phyloP scores from a whole-genome alignment of 345 rosid species.

The Physaria fendleri region DNA sequence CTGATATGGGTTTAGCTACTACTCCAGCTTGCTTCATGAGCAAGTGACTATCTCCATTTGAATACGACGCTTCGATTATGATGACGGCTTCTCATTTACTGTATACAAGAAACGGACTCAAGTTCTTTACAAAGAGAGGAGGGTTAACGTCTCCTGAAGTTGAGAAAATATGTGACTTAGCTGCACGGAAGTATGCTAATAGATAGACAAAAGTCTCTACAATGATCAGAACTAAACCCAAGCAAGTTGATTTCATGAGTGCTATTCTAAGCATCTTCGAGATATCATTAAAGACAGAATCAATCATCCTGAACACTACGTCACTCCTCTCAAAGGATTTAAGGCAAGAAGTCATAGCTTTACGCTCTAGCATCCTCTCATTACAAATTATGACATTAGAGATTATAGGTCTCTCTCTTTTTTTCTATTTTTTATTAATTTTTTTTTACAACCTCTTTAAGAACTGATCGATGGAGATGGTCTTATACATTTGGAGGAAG shows the following conservation, averaged over 20 bases:
- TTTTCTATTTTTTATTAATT: too few species aligned
- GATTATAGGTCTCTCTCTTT: too few species aligned
- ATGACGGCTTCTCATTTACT: slow-evolving; percentile 98
- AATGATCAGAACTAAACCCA: slow-evolving; percentile 33
- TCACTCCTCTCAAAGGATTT: slow-evolving; percentile 74
- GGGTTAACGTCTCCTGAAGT: slow-evolving; percentile 78
- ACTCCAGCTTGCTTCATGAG: slow-evolving; percentile 98
- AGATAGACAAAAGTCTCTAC: slow-evolving; percentile 62
- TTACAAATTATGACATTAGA: too few species aligned
- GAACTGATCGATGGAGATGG: too few species aligned
- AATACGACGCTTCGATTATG: slow-evolving; percentile 86
- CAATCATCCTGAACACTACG: slow-evolving; percentile 71
- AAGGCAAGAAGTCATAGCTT: slow-evolving; percentile 45
- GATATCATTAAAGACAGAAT: slow-evolving; percentile 68
- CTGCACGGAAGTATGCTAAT: slow-evolving; percentile 65
- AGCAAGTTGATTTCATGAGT: slow-evolving; percentile 70
- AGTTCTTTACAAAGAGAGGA: slow-evolving; percentile 85
- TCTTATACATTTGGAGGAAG: too few species aligned
- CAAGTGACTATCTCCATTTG: slow-evolving; percentile 59
- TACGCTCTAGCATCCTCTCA: background rate
- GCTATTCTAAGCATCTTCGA: slow-evolving; percentile 62
- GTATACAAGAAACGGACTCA: slow-evolving; percentile 80
- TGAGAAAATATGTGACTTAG: slow-evolving; percentile 71
- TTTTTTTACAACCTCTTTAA: too few species aligned
- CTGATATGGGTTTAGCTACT: slow-evolving; percentile 87